A percentile compares a stretch with the other conserved stretches of the same genome.
These are phyloP conservation scores for Suillus paluster DNA, from an alignment of 768 basidiomycete species.

Conservation along the genomic window DNA sequence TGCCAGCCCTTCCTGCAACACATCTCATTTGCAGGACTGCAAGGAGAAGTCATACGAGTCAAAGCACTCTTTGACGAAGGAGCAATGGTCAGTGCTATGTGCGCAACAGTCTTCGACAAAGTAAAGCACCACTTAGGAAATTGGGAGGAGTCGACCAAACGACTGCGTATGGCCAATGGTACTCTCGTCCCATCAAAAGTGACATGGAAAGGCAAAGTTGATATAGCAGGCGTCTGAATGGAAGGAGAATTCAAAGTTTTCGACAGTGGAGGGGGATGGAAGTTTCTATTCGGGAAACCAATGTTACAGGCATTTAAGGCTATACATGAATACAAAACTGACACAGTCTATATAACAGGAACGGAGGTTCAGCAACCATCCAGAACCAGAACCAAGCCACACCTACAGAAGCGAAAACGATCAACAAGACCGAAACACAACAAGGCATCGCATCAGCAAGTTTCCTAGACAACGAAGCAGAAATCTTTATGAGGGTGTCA, in stretches of 20 bases:
- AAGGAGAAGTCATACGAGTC: not conserved
- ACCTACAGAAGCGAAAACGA: no score
- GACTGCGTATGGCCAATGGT: conserved; percentile 41
- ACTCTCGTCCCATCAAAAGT: conserved; percentile 12
- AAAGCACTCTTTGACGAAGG: conserved; percentile 34
- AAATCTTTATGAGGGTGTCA: not conserved
- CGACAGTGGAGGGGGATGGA: conserved; percentile 34
- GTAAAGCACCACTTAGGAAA: conserved; percentile 14
- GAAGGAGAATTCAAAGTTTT: conserved; percentile 10
- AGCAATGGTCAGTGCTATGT: conserved; percentile 34
- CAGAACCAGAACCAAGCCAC: not conserved
- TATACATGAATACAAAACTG: conserved; percentile 27
- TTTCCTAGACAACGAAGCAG: no score
- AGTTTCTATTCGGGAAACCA: conserved; percentile 35
- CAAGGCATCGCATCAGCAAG: no score
- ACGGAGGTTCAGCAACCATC: not conserved
- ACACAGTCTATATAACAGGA: not conserved
- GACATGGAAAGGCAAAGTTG: conserved; percentile 11
- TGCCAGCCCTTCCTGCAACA: conserved; percentile 2
- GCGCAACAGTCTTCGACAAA: conserved; percentile 11
- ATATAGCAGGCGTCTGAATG: no score
- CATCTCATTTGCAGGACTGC: not conserved
- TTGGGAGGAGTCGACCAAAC: conserved; percentile 16
- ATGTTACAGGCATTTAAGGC: conserved; percentile 25
- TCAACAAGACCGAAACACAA: no score